Conservation (phyloP, 257 asterid species). For the Lantana camara region DNA sequence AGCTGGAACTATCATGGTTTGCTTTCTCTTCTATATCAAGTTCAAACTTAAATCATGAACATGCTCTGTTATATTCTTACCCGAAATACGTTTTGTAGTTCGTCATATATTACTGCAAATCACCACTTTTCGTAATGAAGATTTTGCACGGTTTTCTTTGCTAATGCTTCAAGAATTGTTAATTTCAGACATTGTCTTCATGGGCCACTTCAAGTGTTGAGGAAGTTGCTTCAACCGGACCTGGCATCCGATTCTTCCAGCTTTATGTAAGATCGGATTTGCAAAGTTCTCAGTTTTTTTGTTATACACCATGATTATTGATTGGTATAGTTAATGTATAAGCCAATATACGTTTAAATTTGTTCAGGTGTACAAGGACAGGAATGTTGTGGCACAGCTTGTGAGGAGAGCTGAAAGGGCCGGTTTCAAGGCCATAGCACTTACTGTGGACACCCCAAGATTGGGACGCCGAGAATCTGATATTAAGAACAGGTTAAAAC, state of each 20-base stretch:
- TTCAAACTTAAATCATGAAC: no score
- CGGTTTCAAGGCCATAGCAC: constrained; percentile 96
- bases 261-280: constrained; percentile 47
- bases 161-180: constrained; percentile 21
- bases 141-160: constrained; percentile 2
- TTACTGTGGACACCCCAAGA: constrained; percentile 89
- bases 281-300: neutral
- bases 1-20: constrained; percentile 95
- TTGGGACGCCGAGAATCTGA: constrained; percentile 92
- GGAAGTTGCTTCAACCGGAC: constrained; percentile 89
- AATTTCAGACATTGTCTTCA: constrained; percentile 73
- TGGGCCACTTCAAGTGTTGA: constrained; percentile 67
- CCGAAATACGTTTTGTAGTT: neutral
- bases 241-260: constrained; percentile 58
- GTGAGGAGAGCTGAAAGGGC: constrained; percentile 93
- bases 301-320: neutral
- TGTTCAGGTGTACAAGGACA: constrained; percentile 81
- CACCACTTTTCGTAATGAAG: neutral
- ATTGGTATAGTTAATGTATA: neutral
- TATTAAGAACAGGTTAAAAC: constrained; percentile 73
- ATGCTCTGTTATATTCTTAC: neutral
- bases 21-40: constrained; percentile 21
- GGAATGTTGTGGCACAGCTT: constrained; percentile 88
- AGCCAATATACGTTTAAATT: neutral
- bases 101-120: neutral